Conservation (phyloP, 2,329 filamentous ascomycete species). For the Talaromyces amestolkiae region DNA sequence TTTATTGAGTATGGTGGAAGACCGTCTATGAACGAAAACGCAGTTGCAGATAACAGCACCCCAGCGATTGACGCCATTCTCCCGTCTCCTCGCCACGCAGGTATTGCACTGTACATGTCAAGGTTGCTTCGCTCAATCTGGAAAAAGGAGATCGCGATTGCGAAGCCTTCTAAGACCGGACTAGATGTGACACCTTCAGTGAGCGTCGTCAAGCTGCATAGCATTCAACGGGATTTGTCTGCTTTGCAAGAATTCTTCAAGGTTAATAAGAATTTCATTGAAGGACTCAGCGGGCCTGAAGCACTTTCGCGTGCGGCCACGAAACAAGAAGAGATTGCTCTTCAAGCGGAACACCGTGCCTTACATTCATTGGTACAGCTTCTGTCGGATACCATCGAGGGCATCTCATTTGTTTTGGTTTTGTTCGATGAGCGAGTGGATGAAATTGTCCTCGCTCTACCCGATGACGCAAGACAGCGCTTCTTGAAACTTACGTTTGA, state of each 20-base stretch:
- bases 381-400: constrained; percentile 88
- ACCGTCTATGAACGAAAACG: constrained; percentile 77
- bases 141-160: constrained; percentile 71
- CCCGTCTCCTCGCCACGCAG: constrained; percentile 85
- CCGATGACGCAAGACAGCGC: constrained; percentile 65
- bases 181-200: constrained; percentile 68
- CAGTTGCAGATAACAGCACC: constrained; percentile 57
- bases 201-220: constrained; percentile 64
- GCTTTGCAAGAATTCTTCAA: constrained; percentile 78
- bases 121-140: constrained; percentile 86
- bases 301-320: constrained; percentile 74
- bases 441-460: constrained; percentile 77
- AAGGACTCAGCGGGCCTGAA: constrained; percentile 87
- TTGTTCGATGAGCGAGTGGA: constrained; percentile 90
- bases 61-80: constrained; percentile 77
- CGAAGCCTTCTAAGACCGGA: constrained; percentile 34
- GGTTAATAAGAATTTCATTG: constrained; percentile 85
- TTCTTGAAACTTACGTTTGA: constrained; percentile 82
- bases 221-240: constrained; percentile 77
- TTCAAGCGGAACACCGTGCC: constrained; percentile 92
- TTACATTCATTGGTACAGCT: constrained; percentile 81
- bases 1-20: constrained; percentile 93
- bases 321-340: constrained; percentile 84
- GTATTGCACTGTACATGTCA: constrained; percentile 81
- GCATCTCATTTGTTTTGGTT: constrained; percentile 92